Conservation (phyloP, 2,329 filamentous ascomycete species). For the Dactylellina cionopaga region DNA sequence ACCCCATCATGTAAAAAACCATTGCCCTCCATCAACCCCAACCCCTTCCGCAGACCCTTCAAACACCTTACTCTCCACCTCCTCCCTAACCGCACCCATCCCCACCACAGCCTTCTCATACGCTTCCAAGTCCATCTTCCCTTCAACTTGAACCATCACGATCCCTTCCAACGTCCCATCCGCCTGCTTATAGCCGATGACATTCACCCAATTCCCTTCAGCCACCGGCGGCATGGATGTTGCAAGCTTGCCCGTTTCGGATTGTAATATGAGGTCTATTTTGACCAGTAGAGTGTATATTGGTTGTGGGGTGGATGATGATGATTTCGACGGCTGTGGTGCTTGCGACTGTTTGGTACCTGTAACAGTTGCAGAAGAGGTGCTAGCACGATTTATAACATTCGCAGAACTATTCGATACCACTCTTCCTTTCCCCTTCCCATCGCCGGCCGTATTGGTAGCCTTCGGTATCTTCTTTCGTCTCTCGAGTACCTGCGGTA, state of each 20-base stretch:
- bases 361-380: background rate
- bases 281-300: slow-evolving; percentile 11
- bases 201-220: slow-evolving; percentile 33
- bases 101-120: slow-evolving; percentile 27
- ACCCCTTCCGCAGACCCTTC: slow-evolving; percentile 22
- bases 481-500: background rate
- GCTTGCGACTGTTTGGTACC: background rate
- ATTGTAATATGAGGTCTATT: slow-evolving; percentile 9
- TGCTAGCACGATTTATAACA: background rate
- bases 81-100: slow-evolving; percentile 26
- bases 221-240: slow-evolving; percentile 15
- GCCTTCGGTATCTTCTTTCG: background rate
- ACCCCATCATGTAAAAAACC: slow-evolving; percentile 10
- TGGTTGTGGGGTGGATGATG: background rate
- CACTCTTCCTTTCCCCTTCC: background rate
- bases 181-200: slow-evolving; percentile 23
- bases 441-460: background rate
- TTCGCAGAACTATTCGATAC: background rate
- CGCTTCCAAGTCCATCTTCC: slow-evolving; percentile 18
- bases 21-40: slow-evolving; percentile 16
- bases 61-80: slow-evolving; percentile 20
- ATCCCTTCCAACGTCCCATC: slow-evolving; percentile 28
- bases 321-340: background rate
- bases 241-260: background rate
- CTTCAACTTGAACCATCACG: slow-evolving; percentile 9